phyloP scores from a whole-genome alignment of 306 rosid genomes.

The Sindora glabra region DNA sequence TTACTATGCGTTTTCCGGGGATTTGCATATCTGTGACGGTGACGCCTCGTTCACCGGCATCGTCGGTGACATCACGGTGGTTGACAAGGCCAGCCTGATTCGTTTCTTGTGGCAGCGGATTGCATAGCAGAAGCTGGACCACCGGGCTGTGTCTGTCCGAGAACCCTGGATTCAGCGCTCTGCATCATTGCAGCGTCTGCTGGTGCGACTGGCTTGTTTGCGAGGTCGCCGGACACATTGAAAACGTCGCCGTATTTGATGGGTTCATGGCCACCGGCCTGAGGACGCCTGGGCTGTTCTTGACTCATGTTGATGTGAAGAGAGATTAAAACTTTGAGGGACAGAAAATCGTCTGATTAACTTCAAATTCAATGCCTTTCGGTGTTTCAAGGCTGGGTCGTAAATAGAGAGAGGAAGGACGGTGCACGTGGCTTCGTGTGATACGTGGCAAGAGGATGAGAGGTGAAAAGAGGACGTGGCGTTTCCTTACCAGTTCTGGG shows the following conservation, averaged over 20 bases:
- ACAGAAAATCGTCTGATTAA: no score
- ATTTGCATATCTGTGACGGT: constrained; percentile 34
- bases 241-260: constrained; percentile 67
- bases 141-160: constrained; percentile 50
- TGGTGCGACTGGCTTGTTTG: constrained; percentile 46
- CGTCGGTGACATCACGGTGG: constrained; percentile 35
- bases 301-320: constrained; percentile 36
- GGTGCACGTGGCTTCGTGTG: no score
- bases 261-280: constrained; percentile 15
- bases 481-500: no score
- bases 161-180: constrained; percentile 45
- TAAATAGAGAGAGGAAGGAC: no score
- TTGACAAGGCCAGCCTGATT: constrained; percentile 41
- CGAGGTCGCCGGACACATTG: constrained; percentile 48
- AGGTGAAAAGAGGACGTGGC: no score
- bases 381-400: no score
- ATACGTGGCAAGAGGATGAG: no score
- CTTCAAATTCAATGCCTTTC: no score
- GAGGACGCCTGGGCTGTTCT: constrained; percentile 36
- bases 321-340: not conserved
- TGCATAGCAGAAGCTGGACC: constrained; percentile 63
- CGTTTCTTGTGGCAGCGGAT: constrained; percentile 52
- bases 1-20: constrained; percentile 51
- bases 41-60: constrained; percentile 44
- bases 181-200: constrained; percentile 82